These are phyloP conservation scores for Ophiostoma piceae DNA, from an alignment of 2,329 filamentous ascomycete genomes.

Conservation along the genomic window DNA sequence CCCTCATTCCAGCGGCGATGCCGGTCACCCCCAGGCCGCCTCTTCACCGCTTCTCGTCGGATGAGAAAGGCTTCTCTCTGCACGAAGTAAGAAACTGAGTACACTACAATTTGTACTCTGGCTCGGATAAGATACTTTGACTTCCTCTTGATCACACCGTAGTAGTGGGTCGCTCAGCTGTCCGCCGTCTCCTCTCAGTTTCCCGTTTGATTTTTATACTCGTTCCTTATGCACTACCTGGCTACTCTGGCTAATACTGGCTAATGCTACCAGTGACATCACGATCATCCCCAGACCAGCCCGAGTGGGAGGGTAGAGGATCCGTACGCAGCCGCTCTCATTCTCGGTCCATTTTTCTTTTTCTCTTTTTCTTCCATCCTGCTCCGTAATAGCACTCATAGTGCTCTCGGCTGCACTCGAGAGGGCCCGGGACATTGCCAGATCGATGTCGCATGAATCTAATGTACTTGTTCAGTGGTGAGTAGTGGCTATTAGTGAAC, in stretches of 20 bases:
- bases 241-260: not conserved
- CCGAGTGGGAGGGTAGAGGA: not conserved
- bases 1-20: constrained; percentile 3
- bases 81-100: too few relatives aligned
- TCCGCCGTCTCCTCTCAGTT: not conserved
- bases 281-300: constrained; percentile 18
- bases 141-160: not conserved
- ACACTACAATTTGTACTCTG: too few relatives aligned
- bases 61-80: too few relatives aligned
- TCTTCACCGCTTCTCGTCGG: not conserved
- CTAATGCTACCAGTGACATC: constrained; percentile 21
- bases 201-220: constrained; percentile 14
- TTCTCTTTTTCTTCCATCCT: not conserved
- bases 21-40: not conserved
- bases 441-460: constrained; percentile 2
- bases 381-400: not conserved
- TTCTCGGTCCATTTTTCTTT: not conserved
- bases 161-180: not conserved
- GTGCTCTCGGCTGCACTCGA: not conserved
- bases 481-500: not conserved
- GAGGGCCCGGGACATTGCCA: constrained; percentile 7
- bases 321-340: not conserved
- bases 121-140: not conserved
- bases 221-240: constrained; percentile 1
- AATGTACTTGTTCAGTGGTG: too few relatives aligned